phyloP scores from a whole-genome alignment of 441 rosid species.

The Cnidoscolus chayamansa region DNA sequence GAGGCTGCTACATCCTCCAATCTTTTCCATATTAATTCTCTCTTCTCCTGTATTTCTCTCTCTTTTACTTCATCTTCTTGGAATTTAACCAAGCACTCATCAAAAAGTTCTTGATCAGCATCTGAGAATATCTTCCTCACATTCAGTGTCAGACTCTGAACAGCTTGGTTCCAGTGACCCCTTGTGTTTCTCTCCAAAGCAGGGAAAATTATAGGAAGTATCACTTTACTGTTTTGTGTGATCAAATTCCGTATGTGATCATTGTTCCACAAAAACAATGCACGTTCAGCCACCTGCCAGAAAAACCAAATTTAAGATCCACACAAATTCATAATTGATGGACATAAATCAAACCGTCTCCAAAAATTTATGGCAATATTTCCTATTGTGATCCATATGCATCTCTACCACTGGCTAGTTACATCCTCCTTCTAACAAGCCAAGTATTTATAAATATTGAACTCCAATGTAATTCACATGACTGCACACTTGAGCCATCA shows the following conservation, averaged over 20 bases:
- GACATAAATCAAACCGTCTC: background rate
- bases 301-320: constrained; percentile 4
- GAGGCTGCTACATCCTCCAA: constrained; percentile 76
- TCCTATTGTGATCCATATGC: background rate
- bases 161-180: constrained; percentile 90
- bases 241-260: constrained; percentile 80
- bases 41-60: constrained; percentile 45
- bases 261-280: constrained; percentile 89
- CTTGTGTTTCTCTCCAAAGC: constrained; percentile 70
- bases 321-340: background rate
- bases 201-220: constrained; percentile 76
- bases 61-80: constrained; percentile 62
- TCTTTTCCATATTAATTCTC: constrained; percentile 65
- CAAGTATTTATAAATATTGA: background rate
- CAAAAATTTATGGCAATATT: background rate
- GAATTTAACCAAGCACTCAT: constrained; percentile 62
- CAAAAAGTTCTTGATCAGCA: constrained; percentile 62
- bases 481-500: background rate
- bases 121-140: constrained; percentile 75
- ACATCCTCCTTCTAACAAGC: background rate
- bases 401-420: background rate
- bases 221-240: constrained; percentile 55
- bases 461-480: background rate
- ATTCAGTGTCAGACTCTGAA: constrained; percentile 77
- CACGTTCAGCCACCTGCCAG: constrained; percentile 87